Conservation (phyloP, 2,329 filamentous ascomycete species). For the Sclerotinia minor region DNA sequence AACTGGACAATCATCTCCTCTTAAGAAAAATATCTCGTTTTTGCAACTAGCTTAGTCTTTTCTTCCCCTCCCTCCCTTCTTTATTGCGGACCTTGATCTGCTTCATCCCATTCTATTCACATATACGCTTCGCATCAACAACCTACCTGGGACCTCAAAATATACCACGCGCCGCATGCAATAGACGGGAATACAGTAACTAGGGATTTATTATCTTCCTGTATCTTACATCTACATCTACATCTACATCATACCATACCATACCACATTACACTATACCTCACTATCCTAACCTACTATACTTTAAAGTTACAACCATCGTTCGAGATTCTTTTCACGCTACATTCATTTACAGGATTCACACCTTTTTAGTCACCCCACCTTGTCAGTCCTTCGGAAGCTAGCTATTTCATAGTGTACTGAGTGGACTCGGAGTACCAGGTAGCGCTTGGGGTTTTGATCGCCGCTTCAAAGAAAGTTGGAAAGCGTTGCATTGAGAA, state of each 20-base stretch:
- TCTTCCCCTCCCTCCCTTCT: conserved; percentile 6
- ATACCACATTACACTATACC: background rate
- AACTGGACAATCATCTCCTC: background rate
- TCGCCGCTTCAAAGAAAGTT: conserved; percentile 18
- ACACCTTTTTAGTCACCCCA: conserved; percentile 10
- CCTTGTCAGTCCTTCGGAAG: conserved; percentile 10
- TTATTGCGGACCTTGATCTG: background rate
- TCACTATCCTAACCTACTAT: background rate
- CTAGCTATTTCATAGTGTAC: conserved; percentile 6
- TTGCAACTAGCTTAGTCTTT: background rate
- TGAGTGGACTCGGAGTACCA: conserved; percentile 19
- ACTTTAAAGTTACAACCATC: background rate
- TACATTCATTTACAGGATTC: background rate
- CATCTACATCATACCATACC: no score
- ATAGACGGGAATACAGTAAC: background rate
- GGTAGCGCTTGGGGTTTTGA: conserved; percentile 14
- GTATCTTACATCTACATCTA: no score
- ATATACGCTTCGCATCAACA: background rate
- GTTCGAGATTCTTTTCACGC: background rate
- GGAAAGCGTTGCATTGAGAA: conserved; percentile 17
- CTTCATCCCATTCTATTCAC: background rate
- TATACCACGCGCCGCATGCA: background rate
- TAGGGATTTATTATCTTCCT: background rate
- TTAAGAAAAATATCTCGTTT: conserved; percentile 5
- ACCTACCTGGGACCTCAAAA: background rate